Base-by-base conservation (phyloP, 1,139 yeast species). In the Blastobotrys malaysiensis region DNA sequence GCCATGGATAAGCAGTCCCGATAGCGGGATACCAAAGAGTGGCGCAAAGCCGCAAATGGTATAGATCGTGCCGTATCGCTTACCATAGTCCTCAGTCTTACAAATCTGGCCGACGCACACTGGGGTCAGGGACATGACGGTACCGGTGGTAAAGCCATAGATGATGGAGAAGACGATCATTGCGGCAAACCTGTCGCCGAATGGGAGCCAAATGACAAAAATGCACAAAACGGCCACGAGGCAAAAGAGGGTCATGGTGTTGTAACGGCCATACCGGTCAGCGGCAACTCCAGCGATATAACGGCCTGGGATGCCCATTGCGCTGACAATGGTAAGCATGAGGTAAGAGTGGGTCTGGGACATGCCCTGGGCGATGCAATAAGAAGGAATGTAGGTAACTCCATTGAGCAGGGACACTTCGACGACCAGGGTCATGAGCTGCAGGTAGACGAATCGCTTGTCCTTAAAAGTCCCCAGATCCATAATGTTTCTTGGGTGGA, bases 251-350 rank as follows among this genome's bases (percentile, higher is more conserved):
- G 77, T 69, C 63, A 79, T 78, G 18, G 83, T 73, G 61, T 83
- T 84, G 67, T 79, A 83, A 43, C 80, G 72, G 0, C 90, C 90
- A 27, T 77, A 57, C 55, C 73, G 79, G 56, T 85, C 86, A 0
- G 83, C 77, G 9, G 78, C 59, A 27, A 72, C 67, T 0, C 84
- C 83, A 0, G 88, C 84, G 5, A 81, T 61, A 54, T 77, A 76
- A 56, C 89, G 70, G 1, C 88, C 89, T 2, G 77, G 59, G 14
- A 82, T 74, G 5, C 88, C 88, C 1, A 80, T 72, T 0, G 82
- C 84, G 67, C 83, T 84, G 61, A 77, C 73, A 9, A 80, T 73
- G 0, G 88, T 57, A 9, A 63, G 55, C 31, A 83, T 67, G 13
- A 80, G 61, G 61, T 80, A 79, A 0, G 86, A 73, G 5, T 73